Evolutionary conservation across 768 basidiomycete species (phyloP), one percentile per base, ranked within the genome.

Genomic region (Psilocybe tampanensis): DNA sequence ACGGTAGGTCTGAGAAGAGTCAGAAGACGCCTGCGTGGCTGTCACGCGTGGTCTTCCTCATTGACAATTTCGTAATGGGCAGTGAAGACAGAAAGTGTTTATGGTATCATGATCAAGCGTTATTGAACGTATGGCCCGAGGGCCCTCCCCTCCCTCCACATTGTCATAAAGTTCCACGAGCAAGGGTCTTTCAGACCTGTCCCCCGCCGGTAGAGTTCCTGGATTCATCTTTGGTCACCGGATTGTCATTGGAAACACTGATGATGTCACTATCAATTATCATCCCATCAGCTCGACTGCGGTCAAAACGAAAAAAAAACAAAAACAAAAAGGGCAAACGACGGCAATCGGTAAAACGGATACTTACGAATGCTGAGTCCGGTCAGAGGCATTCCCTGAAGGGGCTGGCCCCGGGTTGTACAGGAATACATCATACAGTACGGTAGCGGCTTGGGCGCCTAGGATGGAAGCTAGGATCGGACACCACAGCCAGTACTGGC

Each of bases 401-500:
- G 39, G 49, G 29, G 18, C 29, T 13, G 60, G 36, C 23, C 29
- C 29, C 29, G 29, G 29, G 36, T 76, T 74, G 69, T 80, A 84
- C 55, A 89, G 52, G 59, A 88, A 74, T 5, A 72, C 36, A 63
- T 90, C 88, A 62, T 90, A 90, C 15, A 64, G 24, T 15, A 52
- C 63, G 3, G 58, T 57, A 6, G 63, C 86, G 2, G 69, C 64
- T 58, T 83, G 79, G 44, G 79, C 85, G 42, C 89, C 88, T 39
- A 80, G 58, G 64, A 88, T 80, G 8, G 86, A 82, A 1, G 75
- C 86, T 24, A 86, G 65, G 15, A 87, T 68, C 6, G 84, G 82
- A 62, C 83, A 83, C 88, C 89, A 90, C 29, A 90, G 54, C 89
- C 88, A 90, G 64, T 90, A 90, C 60, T 90, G 86, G 61, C 77